Evolutionary conservation across 257 asterid species (phyloP).

Genomic region (Parsonsia alboflavescens): DNA sequence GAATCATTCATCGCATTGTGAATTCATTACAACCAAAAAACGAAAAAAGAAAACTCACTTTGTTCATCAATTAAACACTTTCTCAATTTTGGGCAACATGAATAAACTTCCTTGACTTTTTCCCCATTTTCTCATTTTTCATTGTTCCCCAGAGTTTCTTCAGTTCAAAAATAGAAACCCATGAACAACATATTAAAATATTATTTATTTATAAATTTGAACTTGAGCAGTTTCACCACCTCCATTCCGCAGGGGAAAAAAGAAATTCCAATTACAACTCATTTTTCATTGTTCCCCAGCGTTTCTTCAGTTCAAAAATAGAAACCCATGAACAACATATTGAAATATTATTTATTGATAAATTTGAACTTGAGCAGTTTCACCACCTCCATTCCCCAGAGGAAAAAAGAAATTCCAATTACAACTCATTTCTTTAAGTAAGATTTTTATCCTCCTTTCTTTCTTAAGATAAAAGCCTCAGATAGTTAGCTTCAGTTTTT

Average conservation of each 20-base stretch:
- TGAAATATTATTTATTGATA: background rate
- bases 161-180: background rate
- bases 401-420: background rate
- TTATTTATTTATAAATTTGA: background rate
- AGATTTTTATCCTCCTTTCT: background rate
- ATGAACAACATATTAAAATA: background rate
- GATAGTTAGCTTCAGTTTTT: background rate
- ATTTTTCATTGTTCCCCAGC: too few species aligned
- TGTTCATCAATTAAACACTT: background rate
- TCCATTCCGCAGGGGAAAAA: too few species aligned
- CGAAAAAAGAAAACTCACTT: background rate
- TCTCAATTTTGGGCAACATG: background rate
- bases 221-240: constrained; percentile 1
- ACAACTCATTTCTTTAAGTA: background rate
- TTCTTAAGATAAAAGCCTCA: background rate
- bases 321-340: background rate
- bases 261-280: background rate
- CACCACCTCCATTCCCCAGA: background rate
- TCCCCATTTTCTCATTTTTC: background rate
- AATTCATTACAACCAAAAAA: background rate
- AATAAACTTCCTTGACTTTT: background rate
- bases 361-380: constrained; percentile 4
- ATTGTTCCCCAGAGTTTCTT: background rate
- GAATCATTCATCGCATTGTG: background rate
- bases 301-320: too few species aligned